Conservation (phyloP, 768 basidiomycete species). For the Rhizopogon roseolus region DNA sequence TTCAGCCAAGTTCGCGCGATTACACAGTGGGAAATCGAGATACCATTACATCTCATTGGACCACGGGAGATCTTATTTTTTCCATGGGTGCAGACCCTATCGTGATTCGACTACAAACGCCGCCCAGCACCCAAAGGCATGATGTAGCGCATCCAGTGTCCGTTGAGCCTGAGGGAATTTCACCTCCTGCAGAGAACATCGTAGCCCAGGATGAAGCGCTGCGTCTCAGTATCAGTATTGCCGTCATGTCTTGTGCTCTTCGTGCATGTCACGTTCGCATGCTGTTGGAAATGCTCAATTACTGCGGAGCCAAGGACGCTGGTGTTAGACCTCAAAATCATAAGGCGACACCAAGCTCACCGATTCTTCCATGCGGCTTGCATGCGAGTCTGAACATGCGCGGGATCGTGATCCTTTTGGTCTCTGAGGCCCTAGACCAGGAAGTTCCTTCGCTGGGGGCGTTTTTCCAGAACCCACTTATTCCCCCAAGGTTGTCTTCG, state of each 20-base stretch:
- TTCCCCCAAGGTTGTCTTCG: slow-evolving; percentile 44
- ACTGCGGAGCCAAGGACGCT: slow-evolving; percentile 16
- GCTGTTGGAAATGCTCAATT: slow-evolving; percentile 38
- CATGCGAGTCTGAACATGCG: slow-evolving; percentile 33
- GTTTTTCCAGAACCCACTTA: slow-evolving; percentile 59
- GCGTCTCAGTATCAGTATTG: slow-evolving; percentile 38
- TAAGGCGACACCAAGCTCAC: slow-evolving; percentile 11
- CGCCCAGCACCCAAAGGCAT: slow-evolving; percentile 21
- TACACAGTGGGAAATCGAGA: neutral
- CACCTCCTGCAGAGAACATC: neutral
- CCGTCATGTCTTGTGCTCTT: slow-evolving; percentile 51
- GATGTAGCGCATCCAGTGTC: slow-evolving; percentile 2
- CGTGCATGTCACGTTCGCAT: slow-evolving; percentile 52
- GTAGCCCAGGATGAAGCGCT: slow-evolving; percentile 25
- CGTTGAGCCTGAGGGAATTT: slow-evolving; percentile 1
- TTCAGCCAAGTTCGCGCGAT: neutral
- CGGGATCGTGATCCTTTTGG: slow-evolving; percentile 44
- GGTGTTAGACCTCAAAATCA: slow-evolving; percentile 2
- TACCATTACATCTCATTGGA: slow-evolving; percentile 1
- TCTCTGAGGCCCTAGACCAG: slow-evolving; percentile 25
- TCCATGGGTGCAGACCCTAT: slow-evolving; percentile 65
- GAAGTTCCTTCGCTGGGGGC: slow-evolving; percentile 14
- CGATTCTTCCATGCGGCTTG: slow-evolving; percentile 21
- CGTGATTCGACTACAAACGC: slow-evolving; percentile 47
- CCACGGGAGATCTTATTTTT: slow-evolving; percentile 43